phyloP scores from a whole-genome alignment of 768 basidiomycete species.

The Xerocomellus chrysenteron region DNA sequence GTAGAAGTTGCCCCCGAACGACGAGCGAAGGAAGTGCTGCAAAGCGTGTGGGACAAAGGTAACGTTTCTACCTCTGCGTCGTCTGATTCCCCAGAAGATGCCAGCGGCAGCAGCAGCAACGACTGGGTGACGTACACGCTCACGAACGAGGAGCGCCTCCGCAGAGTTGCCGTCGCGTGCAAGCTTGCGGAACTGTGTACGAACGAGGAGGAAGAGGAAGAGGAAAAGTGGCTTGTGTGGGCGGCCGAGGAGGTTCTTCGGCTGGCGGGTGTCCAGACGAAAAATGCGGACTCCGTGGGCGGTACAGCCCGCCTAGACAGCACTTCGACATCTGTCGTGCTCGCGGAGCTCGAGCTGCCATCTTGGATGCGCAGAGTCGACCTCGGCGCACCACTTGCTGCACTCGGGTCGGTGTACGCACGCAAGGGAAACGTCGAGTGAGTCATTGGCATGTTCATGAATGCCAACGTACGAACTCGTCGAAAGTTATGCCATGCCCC shows the following conservation, averaged over 20 bases:
- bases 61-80: background rate
- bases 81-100: slow-evolving; percentile 1
- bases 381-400: slow-evolving; percentile 66
- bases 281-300: background rate
- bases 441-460: slow-evolving; percentile 2
- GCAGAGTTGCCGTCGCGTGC: slow-evolving; percentile 43
- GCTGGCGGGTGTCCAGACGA: slow-evolving; percentile 19
- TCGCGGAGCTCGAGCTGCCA: slow-evolving; percentile 57
- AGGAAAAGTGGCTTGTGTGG: slow-evolving; percentile 44
- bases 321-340: slow-evolving; percentile 26
- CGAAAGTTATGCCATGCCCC: slow-evolving; percentile 57
- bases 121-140: slow-evolving; percentile 29
- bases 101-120: background rate
- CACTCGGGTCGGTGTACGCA: slow-evolving; percentile 62
- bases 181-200: slow-evolving; percentile 44
- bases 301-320: background rate
- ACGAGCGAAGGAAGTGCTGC: slow-evolving; percentile 28
- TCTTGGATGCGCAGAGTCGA: slow-evolving; percentile 59
- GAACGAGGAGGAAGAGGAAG: slow-evolving; percentile 34
- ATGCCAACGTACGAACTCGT: background rate
- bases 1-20: slow-evolving; percentile 45
- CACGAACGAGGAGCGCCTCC: slow-evolving; percentile 39
- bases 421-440: slow-evolving; percentile 49
- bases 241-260: slow-evolving; percentile 45
- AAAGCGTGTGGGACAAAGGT: slow-evolving; percentile 22